Evolutionary conservation across 2,329 filamentous ascomycete genomes (phyloP).

Genomic region (Colletotrichum sp.): DNA sequence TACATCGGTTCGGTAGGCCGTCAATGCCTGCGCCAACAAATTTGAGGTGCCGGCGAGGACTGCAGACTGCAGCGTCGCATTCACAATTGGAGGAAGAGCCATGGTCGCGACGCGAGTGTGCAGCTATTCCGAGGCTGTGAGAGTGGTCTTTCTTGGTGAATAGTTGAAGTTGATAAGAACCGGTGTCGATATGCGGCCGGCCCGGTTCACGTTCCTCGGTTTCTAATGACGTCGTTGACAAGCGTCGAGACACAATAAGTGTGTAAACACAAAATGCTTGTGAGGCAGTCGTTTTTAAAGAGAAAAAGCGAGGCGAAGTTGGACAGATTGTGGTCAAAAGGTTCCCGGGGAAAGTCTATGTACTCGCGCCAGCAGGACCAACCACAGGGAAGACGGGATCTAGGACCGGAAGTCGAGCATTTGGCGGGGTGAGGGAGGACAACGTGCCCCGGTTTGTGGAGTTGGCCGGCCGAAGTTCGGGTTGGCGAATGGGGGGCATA

Average conservation of each 20-base stretch:
- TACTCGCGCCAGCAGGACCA: neutral
- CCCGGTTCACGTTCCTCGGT: neutral
- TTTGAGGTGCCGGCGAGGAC: slow-evolving; percentile 72
- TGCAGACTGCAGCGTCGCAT: slow-evolving; percentile 68
- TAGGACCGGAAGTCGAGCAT: neutral
- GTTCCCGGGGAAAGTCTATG: neutral
- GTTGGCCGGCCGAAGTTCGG: slow-evolving; percentile 8
- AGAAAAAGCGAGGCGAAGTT: neutral
- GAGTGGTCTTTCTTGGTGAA: neutral
- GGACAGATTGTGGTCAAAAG: neutral
- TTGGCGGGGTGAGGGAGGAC: slow-evolving; percentile 1
- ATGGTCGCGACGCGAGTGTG: slow-evolving; percentile 22
- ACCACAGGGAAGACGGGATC: neutral
- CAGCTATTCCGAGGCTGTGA: neutral
- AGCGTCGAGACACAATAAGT: neutral
- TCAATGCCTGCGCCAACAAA: slow-evolving; percentile 73
- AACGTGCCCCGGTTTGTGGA: slow-evolving; percentile 11
- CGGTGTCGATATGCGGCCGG: neutral
- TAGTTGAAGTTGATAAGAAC: neutral
- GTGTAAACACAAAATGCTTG: neutral
- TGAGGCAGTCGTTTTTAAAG: neutral
- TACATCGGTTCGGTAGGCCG: slow-evolving; percentile 66
- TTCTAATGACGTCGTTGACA: neutral
- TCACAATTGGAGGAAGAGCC: slow-evolving; percentile 56
- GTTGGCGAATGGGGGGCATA: neutral